A percentile compares a stretch with the other conserved stretches of the same genome.
Evolutionary conservation across 2,329 filamentous ascomycete species (phyloP).

Genomic region (Clarireedia paspali): DNA sequence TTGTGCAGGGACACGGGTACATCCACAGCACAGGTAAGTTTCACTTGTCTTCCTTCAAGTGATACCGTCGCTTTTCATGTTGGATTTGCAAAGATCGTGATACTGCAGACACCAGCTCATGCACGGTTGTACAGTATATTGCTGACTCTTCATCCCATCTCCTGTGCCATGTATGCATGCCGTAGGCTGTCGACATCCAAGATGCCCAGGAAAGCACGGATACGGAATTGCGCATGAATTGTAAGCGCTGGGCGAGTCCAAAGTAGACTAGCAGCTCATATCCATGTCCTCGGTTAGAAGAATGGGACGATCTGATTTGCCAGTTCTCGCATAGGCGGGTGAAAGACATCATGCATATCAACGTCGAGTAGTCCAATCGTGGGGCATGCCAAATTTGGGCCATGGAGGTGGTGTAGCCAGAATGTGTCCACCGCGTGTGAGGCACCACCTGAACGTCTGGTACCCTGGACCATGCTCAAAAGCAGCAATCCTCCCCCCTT

Average conservation of each 20-base stretch:
- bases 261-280: slow-evolving; percentile 3
- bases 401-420: slow-evolving; percentile 5
- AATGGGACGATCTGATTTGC: not conserved
- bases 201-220: not conserved
- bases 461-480: slow-evolving; percentile 1
- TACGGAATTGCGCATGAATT: not conserved
- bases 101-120: not conserved
- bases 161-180: not conserved
- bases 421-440: not conserved
- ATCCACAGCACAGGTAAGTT: too few species aligned
- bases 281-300: not conserved
- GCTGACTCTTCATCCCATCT: not conserved
- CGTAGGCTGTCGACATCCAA: not conserved
- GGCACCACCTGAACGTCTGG: not conserved
- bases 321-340: not conserved
- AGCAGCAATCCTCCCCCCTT: slow-evolving; percentile 3
- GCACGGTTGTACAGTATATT: not conserved
- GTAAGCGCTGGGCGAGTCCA: slow-evolving; percentile 3
- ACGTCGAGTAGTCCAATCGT: slow-evolving; percentile 13
- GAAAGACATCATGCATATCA: slow-evolving; percentile 13
- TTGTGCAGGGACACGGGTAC: too few species aligned
- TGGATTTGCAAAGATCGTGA: too few species aligned
- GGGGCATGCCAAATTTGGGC: slow-evolving; percentile 19
- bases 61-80: not conserved
- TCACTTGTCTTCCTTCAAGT: not conserved